Conservation (phyloP, 2,329 filamentous ascomycete species). For the Sporothrix phasma region DNA sequence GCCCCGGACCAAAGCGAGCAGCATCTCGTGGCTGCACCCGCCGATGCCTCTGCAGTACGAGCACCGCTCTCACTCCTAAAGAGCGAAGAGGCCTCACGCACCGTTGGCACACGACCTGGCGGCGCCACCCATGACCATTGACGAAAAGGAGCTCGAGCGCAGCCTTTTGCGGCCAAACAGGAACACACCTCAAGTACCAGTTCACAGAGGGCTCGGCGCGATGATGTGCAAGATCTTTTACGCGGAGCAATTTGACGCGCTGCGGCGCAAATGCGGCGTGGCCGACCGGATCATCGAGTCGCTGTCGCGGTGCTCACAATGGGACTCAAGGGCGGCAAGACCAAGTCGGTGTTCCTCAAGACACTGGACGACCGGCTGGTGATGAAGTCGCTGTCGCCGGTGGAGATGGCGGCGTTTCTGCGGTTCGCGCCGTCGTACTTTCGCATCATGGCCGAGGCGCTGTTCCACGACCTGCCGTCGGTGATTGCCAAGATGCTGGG, state of each 20-base stretch:
- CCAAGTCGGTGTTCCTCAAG: conserved; percentile 93
- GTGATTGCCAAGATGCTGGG: conserved; percentile 99
- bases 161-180: conserved; percentile 74
- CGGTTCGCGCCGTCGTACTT: conserved; percentile 96
- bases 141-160: conserved; percentile 68
- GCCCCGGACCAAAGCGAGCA: background rate
- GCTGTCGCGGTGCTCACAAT: conserved; percentile 88
- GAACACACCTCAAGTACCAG: conserved; percentile 91
- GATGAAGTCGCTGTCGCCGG: conserved; percentile 78
- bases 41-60: background rate
- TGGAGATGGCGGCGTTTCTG: conserved; percentile 89
- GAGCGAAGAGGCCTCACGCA: background rate
- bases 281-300: conserved; percentile 92
- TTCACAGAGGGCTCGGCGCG: conserved; percentile 89
- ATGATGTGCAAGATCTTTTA: conserved; percentile 99
- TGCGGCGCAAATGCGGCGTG: conserved; percentile 85
- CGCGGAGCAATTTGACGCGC: conserved; percentile 92
- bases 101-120: background rate
- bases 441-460: conserved; percentile 87
- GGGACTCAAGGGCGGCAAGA: conserved; percentile 97
- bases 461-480: conserved; percentile 90
- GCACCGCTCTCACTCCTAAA: background rate
- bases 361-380: conserved; percentile 91
- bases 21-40: background rate
- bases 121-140: conserved; percentile 25